Evolutionary conservation across 2,329 filamentous ascomycete genomes (phyloP), one percentile per base, ranked within the genome.

Genomic region (Pochonia chlamydosporia): DNA sequence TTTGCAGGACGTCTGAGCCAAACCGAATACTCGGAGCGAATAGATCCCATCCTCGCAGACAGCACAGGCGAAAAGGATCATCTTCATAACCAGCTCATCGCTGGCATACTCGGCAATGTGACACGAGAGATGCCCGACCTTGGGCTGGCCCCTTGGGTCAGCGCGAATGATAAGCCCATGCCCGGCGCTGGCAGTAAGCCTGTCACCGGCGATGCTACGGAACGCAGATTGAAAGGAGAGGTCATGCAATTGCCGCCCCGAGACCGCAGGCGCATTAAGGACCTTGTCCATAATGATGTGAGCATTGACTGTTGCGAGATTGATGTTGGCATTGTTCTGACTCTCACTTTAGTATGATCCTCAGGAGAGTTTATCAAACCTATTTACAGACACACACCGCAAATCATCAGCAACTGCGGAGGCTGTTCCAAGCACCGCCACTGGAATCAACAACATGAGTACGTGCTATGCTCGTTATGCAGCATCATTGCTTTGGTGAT

Each of bases 391-490:
- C 18, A 66, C 72, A 20, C 71, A 74, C 49, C 71, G 73, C 37
- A 66, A 71, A 48, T 59, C 69, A 10, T 62, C 69, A 4, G 69
- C 71, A 43, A 62, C 68, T 11, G 76, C 84, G 25, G 79, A 88
- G 48, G 77, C 82, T 8, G 82, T 85, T 23, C 76, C 83, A 24
- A 83, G 82, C 59, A 84, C 85, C 21, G 57, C 50, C n/a, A 84
- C 82, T 24, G 85, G 85, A 18, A 75, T 92, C 40, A 90, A 88
- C 55, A 89, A 82, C 55, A 85, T 92, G 74, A 95, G 85, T 89
- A 73, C 62, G 83, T 68, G 26, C 21, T 14, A 21, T 10, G 4
- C 2, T 5, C 16, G 16, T 16, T 16, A 9, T 14, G n/a, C 21
- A 10, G 31, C 35, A 7, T 18, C 24, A 5, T 21, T 13, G 16